Evolutionary conservation across 164 flowering plant species (phyloP), one percentile per base, ranked within the genome.

Genomic region (Hamamelis virginiana): DNA sequence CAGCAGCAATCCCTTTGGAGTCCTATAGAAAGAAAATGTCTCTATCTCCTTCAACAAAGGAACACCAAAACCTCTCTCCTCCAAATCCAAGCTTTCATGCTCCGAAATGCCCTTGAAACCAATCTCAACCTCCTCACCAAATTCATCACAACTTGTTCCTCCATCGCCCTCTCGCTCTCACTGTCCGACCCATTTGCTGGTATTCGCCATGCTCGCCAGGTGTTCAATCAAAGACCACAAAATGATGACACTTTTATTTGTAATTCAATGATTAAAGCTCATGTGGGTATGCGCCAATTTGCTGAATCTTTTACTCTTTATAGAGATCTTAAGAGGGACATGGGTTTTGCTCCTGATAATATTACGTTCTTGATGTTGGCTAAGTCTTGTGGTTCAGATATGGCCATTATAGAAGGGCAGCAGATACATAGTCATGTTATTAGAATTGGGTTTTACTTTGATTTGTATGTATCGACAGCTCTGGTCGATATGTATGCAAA

Each of bases 31-130:
- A 82, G 86, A 70, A 78, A 66, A 59, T 90, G 92, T 67, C 74
- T 92, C 27, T 65, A 51, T 62, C 89, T 92, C 57, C 86, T 92
- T 51, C 89, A 84, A 47, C 68, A 65, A 46, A 65, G 64, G 26
- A 75, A 70, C 69, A 65, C 76, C 33, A 75, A 43, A 51, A 33
- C 65, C 41, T 52, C 84, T 16, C 80, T 89, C 62, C 87, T 85
- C 58, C 96, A 90, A 80, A 80, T 89, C 74, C 92, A 92, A 63
- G 88, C 91, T 43, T 87, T 85, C 81, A 83, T 90, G 79, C 84
- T 90, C 68, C 82, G 84, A 27, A 68, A 80, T 69, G 71, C 83
- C 65, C 80, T 89, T 50, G 77, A 84, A 21, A 66, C 83, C 75
- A 90, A 92, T 64, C 74, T 83, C 62, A 80, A 81, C 53, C 84